phyloP scores from a whole-genome alignment of 2,329 filamentous ascomycete species.

The Fusarium xyrophilum region DNA sequence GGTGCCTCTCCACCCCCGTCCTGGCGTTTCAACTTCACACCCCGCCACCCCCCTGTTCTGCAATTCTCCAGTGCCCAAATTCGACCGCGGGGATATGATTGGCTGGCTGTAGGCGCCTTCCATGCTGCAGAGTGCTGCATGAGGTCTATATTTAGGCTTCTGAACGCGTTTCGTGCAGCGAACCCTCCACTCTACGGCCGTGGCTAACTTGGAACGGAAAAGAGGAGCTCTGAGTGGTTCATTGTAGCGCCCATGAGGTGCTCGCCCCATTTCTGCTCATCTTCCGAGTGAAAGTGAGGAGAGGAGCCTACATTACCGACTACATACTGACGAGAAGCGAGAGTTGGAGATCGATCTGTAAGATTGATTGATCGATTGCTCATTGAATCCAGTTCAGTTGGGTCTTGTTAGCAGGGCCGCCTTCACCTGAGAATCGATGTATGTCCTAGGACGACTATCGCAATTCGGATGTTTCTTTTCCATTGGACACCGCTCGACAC shows the following conservation, averaged over 20 bases:
- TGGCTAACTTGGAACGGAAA: slow-evolving; percentile 34
- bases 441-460: slow-evolving; percentile 7
- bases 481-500: slow-evolving; percentile 23
- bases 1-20: slow-evolving; percentile 28
- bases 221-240: slow-evolving; percentile 33
- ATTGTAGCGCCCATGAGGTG: slow-evolving; percentile 32
- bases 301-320: background rate
- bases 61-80: slow-evolving; percentile 39
- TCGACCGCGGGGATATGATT: slow-evolving; percentile 40
- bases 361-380: slow-evolving; percentile 3
- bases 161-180: slow-evolving; percentile 40
- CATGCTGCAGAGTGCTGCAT: slow-evolving; percentile 27
- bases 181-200: slow-evolving; percentile 31
- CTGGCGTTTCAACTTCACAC: slow-evolving; percentile 10
- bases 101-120: slow-evolving; percentile 44
- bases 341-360: slow-evolving; percentile 18
- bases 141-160: slow-evolving; percentile 47
- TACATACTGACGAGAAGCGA: background rate
- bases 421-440: slow-evolving; percentile 6
- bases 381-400: slow-evolving; percentile 3
- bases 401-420: slow-evolving; percentile 6
- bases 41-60: slow-evolving; percentile 22
- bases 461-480: background rate
- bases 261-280: slow-evolving; percentile 22
- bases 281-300: slow-evolving; percentile 4